phyloP scores from a whole-genome alignment of 805 yeast genomes.

The Lachancea meyersii region DNA sequence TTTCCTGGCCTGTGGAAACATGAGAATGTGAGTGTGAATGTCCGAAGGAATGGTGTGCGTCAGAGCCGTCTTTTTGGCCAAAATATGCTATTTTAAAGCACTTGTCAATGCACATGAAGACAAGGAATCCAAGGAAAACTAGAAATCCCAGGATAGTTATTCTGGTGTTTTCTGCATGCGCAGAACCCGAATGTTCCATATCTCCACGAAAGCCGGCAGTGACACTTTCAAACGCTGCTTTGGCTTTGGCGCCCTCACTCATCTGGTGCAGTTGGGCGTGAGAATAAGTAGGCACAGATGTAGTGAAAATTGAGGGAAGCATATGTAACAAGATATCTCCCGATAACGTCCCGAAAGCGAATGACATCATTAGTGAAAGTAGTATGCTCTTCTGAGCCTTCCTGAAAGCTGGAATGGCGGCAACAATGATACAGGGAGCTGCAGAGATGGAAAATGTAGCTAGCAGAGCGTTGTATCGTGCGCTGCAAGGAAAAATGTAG shows the following conservation, averaged over 20 bases:
- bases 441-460: constrained; percentile 62
- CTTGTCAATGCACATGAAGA: constrained; percentile 60
- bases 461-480: constrained; percentile 55
- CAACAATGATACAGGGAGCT: constrained; percentile 53
- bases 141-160: constrained; percentile 43
- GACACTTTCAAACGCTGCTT: too few species aligned
- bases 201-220: too few species aligned
- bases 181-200: too few species aligned
- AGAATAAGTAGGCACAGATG: not conserved
- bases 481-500: constrained; percentile 24
- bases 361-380: constrained; percentile 52
- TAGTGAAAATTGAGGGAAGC: constrained; percentile 52
- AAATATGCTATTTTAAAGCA: constrained; percentile 41
- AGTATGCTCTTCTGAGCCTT: constrained; percentile 9
- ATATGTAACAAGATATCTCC: constrained; percentile 72
- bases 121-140: constrained; percentile 54
- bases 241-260: too few species aligned
- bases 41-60: constrained; percentile 15
- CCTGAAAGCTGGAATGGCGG: constrained; percentile 46
- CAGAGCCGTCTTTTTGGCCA: constrained; percentile 6
- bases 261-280: too few species aligned
- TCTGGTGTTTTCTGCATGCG: not conserved
- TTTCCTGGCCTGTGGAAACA: too few species aligned
- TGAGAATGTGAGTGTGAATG: constrained; percentile 46
- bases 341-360: constrained; percentile 69